phyloP scores from a whole-genome alignment of 352 stramenopile species.

The Thraustochytrium aureum region DNA sequence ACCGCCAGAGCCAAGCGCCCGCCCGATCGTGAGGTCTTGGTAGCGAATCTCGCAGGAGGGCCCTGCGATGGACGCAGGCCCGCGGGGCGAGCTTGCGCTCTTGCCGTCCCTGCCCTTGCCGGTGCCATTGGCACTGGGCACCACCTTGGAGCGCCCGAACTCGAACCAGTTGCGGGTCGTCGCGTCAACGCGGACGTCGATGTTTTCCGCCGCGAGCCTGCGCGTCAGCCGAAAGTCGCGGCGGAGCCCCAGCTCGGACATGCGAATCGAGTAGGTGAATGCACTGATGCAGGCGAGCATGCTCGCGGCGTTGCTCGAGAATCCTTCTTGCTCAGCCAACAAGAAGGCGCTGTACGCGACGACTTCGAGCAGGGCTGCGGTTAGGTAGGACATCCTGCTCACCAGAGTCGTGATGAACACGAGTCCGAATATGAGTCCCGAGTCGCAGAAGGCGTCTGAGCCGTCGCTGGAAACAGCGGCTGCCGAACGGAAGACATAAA shows the following conservation, averaged over 20 bases:
- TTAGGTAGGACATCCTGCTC: neutral
- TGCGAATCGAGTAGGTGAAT: conserved; percentile 7
- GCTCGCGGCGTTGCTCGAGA: neutral
- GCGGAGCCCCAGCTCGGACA: neutral
- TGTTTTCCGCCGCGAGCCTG: conserved; percentile 43
- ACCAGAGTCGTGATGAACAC: neutral
- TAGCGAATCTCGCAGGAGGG: neutral
- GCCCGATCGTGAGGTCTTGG: neutral
- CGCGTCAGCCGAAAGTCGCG: conserved; percentile 41
- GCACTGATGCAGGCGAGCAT: neutral
- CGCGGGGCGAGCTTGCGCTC: neutral
- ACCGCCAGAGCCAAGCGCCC: conserved; percentile 57
- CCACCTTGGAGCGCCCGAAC: conserved; percentile 6
- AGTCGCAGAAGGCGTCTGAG: no score
- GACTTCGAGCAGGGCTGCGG: neutral
- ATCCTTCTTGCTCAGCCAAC: neutral
- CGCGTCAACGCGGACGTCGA: conserved; percentile 42
- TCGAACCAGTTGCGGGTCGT: conserved; percentile 31
- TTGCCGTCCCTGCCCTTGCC: neutral
- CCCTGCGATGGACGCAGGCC: no score
- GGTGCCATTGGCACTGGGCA: neutral
- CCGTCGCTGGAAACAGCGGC: no score
- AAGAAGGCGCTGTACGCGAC: neutral
- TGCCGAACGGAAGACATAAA: no score
- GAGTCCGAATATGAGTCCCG: neutral